A percentile compares a stretch with the other conserved stretches of the same genome.
Conservation (phyloP, 257 asterid genomes). For the Mitragyna speciosa region DNA sequence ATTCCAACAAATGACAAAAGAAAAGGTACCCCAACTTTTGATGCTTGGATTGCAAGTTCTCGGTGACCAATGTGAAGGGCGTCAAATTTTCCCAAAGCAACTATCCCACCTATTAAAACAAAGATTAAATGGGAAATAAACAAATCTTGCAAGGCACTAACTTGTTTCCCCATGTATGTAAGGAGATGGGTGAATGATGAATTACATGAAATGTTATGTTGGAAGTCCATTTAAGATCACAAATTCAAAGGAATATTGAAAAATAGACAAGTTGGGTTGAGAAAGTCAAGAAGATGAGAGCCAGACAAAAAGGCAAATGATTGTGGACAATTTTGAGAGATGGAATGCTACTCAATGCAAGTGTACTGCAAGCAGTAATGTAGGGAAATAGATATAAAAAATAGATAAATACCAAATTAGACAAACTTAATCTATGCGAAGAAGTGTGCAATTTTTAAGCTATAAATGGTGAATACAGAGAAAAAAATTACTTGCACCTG, state of each 20-base stretch:
- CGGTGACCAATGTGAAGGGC: conserved; percentile 99
- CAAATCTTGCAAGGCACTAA: not conserved
- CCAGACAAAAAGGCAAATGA: not conserved
- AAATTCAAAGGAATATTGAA: not conserved
- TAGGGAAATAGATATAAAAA: not conserved
- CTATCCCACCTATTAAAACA: conserved; percentile 70
- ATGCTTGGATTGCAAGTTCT: conserved; percentile 93
- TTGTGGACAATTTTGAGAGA: not conserved
- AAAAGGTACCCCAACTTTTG: conserved; percentile 78
- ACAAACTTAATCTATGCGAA: too few relatives aligned
- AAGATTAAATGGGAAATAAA: conserved; percentile 7
- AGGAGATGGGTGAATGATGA: not conserved
- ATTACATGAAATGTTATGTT: not conserved
- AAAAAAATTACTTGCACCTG: not conserved
- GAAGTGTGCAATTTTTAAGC: too few relatives aligned
- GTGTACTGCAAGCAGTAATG: not conserved
- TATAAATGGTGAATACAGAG: too few relatives aligned
- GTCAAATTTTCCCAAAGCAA: conserved; percentile 95
- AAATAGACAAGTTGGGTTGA: not conserved
- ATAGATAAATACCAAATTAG: not conserved
- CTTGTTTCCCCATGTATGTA: not conserved
- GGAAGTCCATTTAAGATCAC: not conserved
- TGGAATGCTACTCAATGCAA: not conserved
- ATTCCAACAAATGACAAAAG: conserved; percentile 85
- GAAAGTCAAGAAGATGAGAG: not conserved